Evolutionary conservation across 2,329 filamentous ascomycete genomes (phyloP).

Genomic region (Epichloe typhina): DNA sequence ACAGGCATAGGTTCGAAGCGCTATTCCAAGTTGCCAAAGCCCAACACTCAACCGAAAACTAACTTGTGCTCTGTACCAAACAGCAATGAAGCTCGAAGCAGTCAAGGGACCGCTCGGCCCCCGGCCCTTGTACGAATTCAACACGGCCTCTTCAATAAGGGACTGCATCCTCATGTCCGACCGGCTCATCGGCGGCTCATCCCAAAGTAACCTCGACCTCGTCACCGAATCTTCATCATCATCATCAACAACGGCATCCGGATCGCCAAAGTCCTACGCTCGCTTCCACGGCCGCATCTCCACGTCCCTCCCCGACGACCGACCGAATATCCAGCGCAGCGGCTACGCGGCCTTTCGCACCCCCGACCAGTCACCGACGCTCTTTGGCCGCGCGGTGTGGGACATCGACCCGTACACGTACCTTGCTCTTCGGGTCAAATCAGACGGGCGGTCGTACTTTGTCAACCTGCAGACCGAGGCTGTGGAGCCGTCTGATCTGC

Average conservation of each 20-base stretch:
- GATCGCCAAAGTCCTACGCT: constrained; percentile 37
- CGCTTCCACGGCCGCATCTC: constrained; percentile 84
- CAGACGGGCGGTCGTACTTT: constrained; percentile 83
- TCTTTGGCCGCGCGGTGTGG: constrained; percentile 82
- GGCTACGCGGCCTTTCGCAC: constrained; percentile 91
- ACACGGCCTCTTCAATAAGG: constrained; percentile 29
- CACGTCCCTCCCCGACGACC: constrained; percentile 63
- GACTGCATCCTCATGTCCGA: constrained; percentile 74
- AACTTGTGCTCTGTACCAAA: neutral
- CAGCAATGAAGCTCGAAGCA: constrained; percentile 57
- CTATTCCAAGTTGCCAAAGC: neutral
- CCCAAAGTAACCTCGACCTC: constrained; percentile 58
- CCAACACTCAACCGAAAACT: neutral
- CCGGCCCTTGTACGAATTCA: constrained; percentile 52
- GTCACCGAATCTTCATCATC: constrained; percentile 20
- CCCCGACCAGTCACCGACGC: constrained; percentile 54
- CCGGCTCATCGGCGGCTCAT: constrained; percentile 74
- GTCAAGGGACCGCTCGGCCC: constrained; percentile 51
- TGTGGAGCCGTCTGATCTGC: constrained; percentile 85
- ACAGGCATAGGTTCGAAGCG: constrained; percentile 35
- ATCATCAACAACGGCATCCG: constrained; percentile 7
- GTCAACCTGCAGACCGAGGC: constrained; percentile 93
- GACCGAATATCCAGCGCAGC: constrained; percentile 60
- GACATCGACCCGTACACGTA: constrained; percentile 83
- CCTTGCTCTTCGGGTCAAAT: constrained; percentile 77